phyloP scores from a whole-genome alignment of 805 yeast genomes.

The Lipomyces sp. region DNA sequence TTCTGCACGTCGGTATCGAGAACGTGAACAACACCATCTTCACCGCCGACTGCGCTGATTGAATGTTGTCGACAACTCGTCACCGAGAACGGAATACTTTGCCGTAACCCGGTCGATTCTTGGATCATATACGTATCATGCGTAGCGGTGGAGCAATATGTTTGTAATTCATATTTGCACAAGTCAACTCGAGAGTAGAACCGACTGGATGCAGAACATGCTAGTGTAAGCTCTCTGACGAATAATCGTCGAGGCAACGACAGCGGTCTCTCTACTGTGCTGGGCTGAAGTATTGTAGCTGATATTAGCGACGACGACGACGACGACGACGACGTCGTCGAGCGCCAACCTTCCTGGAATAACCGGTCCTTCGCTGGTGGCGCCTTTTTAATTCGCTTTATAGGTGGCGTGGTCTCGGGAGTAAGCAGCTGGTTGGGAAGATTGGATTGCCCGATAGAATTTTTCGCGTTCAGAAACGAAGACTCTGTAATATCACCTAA shows the following conservation, averaged over 20 bases:
- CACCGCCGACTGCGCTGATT: constrained; percentile 29
- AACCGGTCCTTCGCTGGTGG: background rate
- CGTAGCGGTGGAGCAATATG: constrained; percentile 13
- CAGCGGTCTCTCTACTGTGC: background rate
- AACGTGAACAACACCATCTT: constrained; percentile 28
- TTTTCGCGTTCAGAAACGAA: constrained; percentile 10
- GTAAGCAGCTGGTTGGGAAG: constrained; percentile 10
- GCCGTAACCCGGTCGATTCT: background rate
- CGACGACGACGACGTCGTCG: background rate
- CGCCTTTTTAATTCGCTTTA: constrained; percentile 1
- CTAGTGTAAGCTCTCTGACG: constrained; percentile 13
- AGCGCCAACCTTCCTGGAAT: no score
- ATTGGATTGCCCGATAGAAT: background rate
- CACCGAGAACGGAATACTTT: constrained; percentile 22
- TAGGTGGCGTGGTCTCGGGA: constrained; percentile 28
- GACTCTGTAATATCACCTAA: constrained; percentile 15
- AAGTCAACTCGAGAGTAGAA: constrained; percentile 23
- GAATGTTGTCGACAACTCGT: constrained; percentile 15
- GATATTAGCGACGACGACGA: background rate
- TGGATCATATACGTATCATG: constrained; percentile 19
- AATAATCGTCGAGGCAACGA: constrained; percentile 18
- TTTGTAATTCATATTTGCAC: constrained; percentile 16
- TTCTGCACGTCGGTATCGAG: constrained; percentile 17
- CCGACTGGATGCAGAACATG: background rate
- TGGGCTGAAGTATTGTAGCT: background rate